These are phyloP conservation scores for Monosporascus ibericus DNA, from an alignment of 2,329 filamentous ascomycete genomes.

Conservation along the genomic window DNA sequence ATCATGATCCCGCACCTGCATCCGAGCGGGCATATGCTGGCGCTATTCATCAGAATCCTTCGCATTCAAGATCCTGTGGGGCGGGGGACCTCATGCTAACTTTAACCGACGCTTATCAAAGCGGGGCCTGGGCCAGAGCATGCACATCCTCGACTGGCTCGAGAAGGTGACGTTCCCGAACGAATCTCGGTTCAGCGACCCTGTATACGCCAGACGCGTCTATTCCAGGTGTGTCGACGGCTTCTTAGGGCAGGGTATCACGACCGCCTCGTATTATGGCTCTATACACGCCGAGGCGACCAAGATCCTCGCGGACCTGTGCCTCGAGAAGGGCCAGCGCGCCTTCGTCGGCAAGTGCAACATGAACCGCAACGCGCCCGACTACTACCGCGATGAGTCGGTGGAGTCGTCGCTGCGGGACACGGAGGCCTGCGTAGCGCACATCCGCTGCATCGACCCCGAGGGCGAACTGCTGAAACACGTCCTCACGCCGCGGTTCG, in stretches of 20 bases:
- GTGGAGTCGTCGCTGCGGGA: constrained; percentile 41
- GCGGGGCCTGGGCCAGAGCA: constrained; percentile 41
- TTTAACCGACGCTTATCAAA: constrained; percentile 14
- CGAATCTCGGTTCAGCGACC: constrained; percentile 54
- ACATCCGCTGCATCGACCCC: constrained; percentile 41
- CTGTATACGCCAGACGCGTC: constrained; percentile 42
- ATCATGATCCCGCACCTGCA: too few species aligned
- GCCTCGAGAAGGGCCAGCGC: constrained; percentile 47
- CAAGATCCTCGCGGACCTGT: constrained; percentile 48
- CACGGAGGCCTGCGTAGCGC: constrained; percentile 42
- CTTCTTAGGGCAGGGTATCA: constrained; percentile 56
- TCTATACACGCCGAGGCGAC: constrained; percentile 52
- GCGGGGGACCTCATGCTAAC: too few species aligned
- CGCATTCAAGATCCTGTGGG: too few species aligned
- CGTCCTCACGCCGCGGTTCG: constrained; percentile 54
- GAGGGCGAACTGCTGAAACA: constrained; percentile 36
- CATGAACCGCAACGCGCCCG: constrained; percentile 52
- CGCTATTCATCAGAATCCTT: too few species aligned
- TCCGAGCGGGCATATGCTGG: too few species aligned
- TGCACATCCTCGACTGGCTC: constrained; percentile 58
- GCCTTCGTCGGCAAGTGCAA: constrained; percentile 58
- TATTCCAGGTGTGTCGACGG: constrained; percentile 49
- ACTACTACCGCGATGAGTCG: constrained; percentile 44
- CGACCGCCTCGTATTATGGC: constrained; percentile 56
- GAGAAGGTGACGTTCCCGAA: constrained; percentile 58